phyloP scores from a whole-genome alignment of 371 early-diverging fungal species.

The Mortierella sp. region DNA sequence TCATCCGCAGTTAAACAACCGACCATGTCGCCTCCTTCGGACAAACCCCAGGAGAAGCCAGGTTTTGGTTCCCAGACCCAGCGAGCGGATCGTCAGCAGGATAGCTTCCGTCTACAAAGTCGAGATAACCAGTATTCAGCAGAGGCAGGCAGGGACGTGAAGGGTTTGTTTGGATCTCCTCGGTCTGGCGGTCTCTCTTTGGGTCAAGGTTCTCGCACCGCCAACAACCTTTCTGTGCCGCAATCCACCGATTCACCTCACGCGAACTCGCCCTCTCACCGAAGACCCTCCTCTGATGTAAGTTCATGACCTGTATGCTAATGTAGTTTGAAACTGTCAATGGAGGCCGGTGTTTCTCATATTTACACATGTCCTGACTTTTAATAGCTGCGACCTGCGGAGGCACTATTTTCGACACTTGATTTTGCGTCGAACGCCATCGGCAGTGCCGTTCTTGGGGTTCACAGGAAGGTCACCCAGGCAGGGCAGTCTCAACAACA shows the following conservation, averaged over 20 bases:
- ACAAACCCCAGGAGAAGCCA: background rate
- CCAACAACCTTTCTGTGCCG: background rate
- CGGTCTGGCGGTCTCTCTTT: background rate
- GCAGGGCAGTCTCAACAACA: slow-evolving; percentile 17
- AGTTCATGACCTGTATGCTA: background rate
- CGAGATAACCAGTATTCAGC: background rate
- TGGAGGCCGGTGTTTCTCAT: no score
- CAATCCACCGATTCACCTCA: slow-evolving; percentile 2
- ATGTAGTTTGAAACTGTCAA: background rate
- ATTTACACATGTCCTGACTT: background rate
- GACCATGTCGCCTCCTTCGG: background rate
- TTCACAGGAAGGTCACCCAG: slow-evolving; percentile 53
- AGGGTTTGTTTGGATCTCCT: slow-evolving; percentile 20
- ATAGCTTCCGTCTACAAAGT: background rate
- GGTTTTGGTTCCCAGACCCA: background rate
- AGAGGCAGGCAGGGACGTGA: slow-evolving; percentile 17
- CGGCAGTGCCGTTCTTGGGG: slow-evolving; percentile 52
- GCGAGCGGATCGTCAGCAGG: background rate
- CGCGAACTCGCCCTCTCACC: background rate
- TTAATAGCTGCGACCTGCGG: slow-evolving; percentile 40
- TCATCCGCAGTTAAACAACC: background rate
- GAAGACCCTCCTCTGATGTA: slow-evolving; percentile 40
- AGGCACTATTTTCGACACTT: slow-evolving; percentile 49
- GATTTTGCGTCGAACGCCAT: slow-evolving; percentile 56
- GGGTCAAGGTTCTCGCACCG: background rate